Base-by-base conservation (phyloP, 345 rosid species). In the Passiflora organensis region DNA sequence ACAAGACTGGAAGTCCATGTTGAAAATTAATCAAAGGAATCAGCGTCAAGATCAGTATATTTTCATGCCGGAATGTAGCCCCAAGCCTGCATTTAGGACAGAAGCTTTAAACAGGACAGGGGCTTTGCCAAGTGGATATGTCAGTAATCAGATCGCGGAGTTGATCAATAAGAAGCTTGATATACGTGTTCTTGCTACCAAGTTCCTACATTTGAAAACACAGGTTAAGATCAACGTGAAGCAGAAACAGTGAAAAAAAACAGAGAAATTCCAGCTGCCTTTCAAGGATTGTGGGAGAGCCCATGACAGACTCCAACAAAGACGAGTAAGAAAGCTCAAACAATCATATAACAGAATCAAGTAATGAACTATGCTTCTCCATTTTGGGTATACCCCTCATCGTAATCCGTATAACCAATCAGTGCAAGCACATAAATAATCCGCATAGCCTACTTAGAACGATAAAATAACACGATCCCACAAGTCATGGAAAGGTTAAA, bases 71-170 rank as follows among this genome's bases (percentile, higher is more conserved):
- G n/a, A n/a, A n/a, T n/a, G n/a, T n/a, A n/a, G n/a, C n/a, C n/a
- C n/a, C n/a, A n/a, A n/a, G n/a, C n/a, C n/a, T n/a, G n/a, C n/a
- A n/a, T n/a, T n/a, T n/a, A n/a, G n/a, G n/a, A 12, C 13, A 63
- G 6, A 14, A 48, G 24, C 41, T 59, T 59, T 51, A 59, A 32
- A 59, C 66, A 56, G 91, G 76, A 71, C 79, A 88, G 48, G 99
- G 95, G 77, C 91, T 82, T 76, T 93, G 95, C 95, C 96, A 93
- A 15, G 95, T 89, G 4, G 96, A 79, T 61, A 86, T 72, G 71
- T 89, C 96, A 0, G 73, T 67, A 2, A 89, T 82, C 51, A 93
- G 89, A 42, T 82, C 80, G 37, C 91, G 82, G 48, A 83, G 60
- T 58, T 85, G 87, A 74, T 86, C 90, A n/a, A 86, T 85, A 50